A percentile compares a stretch with the other conserved stretches of the same genome.
These are phyloP conservation scores for Crithidia brevicula DNA, from an alignment of 208 protist genomes.

Conservation along the genomic window DNA sequence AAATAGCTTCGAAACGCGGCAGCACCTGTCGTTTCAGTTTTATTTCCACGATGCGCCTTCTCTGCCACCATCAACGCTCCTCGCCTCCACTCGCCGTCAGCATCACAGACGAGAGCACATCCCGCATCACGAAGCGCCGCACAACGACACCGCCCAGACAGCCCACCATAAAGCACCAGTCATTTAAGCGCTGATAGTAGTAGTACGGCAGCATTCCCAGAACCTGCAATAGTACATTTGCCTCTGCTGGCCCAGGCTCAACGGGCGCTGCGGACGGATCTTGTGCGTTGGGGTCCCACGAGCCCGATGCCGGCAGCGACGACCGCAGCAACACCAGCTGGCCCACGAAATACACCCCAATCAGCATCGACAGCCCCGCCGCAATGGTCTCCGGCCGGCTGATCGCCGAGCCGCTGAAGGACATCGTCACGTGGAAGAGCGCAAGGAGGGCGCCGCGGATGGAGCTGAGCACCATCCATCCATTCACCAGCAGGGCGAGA, in stretches of 20 bases:
- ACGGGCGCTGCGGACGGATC: neutral
- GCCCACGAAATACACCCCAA: slow-evolving; percentile 76
- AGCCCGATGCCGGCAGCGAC: slow-evolving; percentile 29
- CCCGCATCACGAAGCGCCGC: slow-evolving; percentile 41
- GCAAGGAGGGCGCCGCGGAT: slow-evolving; percentile 82
- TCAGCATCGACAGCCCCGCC: slow-evolving; percentile 62
- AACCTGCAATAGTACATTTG: slow-evolving; percentile 43
- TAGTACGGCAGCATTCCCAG: slow-evolving; percentile 57
- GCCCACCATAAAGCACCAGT: slow-evolving; percentile 63
- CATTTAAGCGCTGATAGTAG: slow-evolving; percentile 76
- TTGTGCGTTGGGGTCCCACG: neutral
- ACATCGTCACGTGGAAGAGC: slow-evolving; percentile 76
- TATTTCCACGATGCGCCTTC: too few relatives aligned
- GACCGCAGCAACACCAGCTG: slow-evolving; percentile 75
- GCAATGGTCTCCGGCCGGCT: slow-evolving; percentile 67
- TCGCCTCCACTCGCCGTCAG: slow-evolving; percentile 26
- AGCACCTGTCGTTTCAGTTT: too few relatives aligned
- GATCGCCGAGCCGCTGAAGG: slow-evolving; percentile 49
- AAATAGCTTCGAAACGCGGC: too few relatives aligned
- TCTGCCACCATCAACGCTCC: neutral
- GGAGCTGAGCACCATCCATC: slow-evolving; percentile 65
- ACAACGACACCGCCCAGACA: slow-evolving; percentile 39
- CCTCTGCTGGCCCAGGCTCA: slow-evolving; percentile 1
- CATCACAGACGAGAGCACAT: slow-evolving; percentile 34
- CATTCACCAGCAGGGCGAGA: slow-evolving; percentile 69